Conservation (phyloP, 768 basidiomycete genomes). For the Calocybe indica region DNA sequence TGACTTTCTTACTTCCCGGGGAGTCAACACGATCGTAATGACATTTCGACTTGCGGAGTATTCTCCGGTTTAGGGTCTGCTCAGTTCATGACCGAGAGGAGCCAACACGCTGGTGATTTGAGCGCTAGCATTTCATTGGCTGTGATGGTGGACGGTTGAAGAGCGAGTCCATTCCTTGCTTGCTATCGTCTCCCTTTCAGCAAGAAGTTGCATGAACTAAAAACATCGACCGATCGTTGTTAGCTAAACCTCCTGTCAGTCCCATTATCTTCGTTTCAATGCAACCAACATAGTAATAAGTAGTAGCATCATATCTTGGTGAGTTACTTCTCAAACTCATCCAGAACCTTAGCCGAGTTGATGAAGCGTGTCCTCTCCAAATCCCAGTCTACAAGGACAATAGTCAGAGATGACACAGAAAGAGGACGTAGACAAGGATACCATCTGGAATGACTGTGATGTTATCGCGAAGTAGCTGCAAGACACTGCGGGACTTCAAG, state of each 20-base stretch:
- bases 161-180: too few species aligned
- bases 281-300: background rate
- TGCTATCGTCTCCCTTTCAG: too few species aligned
- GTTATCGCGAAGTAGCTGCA: conserved; percentile 48
- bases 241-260: too few species aligned
- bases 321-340: conserved; percentile 39
- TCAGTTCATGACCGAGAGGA: background rate
- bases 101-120: background rate
- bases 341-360: conserved; percentile 31
- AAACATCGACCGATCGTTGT: too few species aligned
- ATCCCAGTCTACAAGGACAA: conserved; percentile 30
- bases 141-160: background rate
- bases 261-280: too few species aligned
- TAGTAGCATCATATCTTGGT: background rate
- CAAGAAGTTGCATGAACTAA: too few species aligned
- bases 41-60: background rate
- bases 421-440: conserved; percentile 11
- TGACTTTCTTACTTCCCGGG: conserved; percentile 8
- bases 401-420: background rate
- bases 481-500: conserved; percentile 23
- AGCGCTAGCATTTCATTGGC: background rate
- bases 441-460: conserved; percentile 50
- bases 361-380: conserved; percentile 35
- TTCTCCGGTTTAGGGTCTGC: background rate
- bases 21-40: too few species aligned